phyloP scores from a whole-genome alignment of 2,329 filamentous ascomycete genomes.

The Aspergillus sp. region DNA sequence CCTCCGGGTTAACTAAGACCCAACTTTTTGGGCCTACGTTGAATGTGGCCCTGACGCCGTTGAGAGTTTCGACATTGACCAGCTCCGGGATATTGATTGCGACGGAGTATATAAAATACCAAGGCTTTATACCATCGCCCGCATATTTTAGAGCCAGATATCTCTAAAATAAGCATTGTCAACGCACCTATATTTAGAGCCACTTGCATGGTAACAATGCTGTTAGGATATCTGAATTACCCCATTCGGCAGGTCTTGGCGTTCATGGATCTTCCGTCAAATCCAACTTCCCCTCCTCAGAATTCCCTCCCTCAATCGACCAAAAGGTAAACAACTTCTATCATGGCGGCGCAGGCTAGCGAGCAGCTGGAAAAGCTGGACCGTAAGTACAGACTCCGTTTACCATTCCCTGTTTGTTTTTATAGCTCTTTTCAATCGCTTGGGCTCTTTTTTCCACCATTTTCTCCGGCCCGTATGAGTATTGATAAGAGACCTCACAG shows the following conservation, averaged over 20 bases:
- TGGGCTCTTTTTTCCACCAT: constrained; percentile 1
- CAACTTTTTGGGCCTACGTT: too few relatives aligned
- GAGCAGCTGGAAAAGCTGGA: constrained; percentile 35
- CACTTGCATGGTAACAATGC: too few relatives aligned
- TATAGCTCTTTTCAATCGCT: neutral
- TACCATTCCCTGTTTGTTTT: neutral
- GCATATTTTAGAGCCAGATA: too few relatives aligned
- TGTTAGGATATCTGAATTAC: neutral
- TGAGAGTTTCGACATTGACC: too few relatives aligned
- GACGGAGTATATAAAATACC: too few relatives aligned
- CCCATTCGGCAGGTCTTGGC: constrained; percentile 6
- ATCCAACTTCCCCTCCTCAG: constrained; percentile 7
- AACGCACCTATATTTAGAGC: too few relatives aligned
- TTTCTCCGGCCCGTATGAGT: neutral
- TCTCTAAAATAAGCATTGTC: too few relatives aligned
- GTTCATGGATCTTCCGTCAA: neutral
- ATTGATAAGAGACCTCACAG: constrained; percentile 22
- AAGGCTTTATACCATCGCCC: too few relatives aligned
- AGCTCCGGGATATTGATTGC: too few relatives aligned
- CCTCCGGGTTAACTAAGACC: too few relatives aligned
- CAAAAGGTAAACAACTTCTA: constrained; percentile 8
- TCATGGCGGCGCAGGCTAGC: constrained; percentile 36
- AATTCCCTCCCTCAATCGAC: constrained; percentile 5
- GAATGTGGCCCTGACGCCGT: too few relatives aligned
- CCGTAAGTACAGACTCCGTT: constrained; percentile 19